Base-by-base conservation (phyloP, 371 early-diverging fungal species). In the Batkoa obscura region DNA sequence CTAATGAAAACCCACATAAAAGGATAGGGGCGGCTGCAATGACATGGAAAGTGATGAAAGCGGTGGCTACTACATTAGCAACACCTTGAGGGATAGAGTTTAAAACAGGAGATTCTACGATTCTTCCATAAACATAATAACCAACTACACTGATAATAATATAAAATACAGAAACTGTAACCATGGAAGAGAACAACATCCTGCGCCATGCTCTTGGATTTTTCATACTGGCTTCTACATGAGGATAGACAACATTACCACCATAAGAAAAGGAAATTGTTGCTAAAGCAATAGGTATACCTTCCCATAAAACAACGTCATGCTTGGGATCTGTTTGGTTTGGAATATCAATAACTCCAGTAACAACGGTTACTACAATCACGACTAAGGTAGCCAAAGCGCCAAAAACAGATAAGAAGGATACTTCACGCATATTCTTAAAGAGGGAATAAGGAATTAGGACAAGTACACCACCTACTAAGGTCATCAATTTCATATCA, bases 21-120 rank as follows among this genome's bases (percentile, higher is more conserved):
- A 88, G 59, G 39, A 89, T 74, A 3, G 91, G 91, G 8, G 82
- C 75, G 0, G 89, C 85, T 4, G 82, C 59, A n/a, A 90, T 61
- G 2, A 88, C 86, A 61, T 89, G 88, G 8, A 81, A 67, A 0
- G 86, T 83, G 63, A 89, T 81, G 62, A 81, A 69, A 34, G 76
- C 73, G 47, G 83, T 77, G 9, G 88, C 83, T 15, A 80, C 64
- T 6, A 69, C 75, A 9, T 79, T 68, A 30, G 75, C 68, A 35
- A 73, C 70, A 43, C 81, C 86, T 0, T 66, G 42, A 15, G 86
- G 85, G 31, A 90, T 67, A 59, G 71, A 81, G 55, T 69, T 63
- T 46, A 84, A 71, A 46, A 90, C 77, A 17, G 90, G 90, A 2
- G 76, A 79, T 33, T 60, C 42, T 31, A 80, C 78, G 6, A 46